A percentile compares a stretch with the other conserved stretches of the same genome.
These are phyloP conservation scores for Ploettnerulaceae sp. DNA, from an alignment of 2,329 filamentous ascomycete species.

Conservation along the genomic window DNA sequence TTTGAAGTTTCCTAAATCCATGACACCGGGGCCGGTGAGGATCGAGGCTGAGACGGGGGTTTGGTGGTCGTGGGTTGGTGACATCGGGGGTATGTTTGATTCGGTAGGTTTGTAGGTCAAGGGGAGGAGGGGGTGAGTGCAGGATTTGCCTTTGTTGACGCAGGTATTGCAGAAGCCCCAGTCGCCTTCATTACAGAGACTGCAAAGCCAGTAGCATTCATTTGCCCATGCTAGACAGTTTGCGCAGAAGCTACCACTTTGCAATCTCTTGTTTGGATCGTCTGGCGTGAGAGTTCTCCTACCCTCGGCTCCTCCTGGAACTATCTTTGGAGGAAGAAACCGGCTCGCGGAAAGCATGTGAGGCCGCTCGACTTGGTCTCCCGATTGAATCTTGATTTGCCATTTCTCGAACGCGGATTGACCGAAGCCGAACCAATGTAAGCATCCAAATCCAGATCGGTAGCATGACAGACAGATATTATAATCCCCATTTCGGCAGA, in stretches of 20 bases:
- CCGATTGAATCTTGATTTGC: slow-evolving; percentile 44
- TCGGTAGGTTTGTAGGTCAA: slow-evolving; percentile 54
- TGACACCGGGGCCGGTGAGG: slow-evolving; percentile 43
- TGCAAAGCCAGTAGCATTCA: slow-evolving; percentile 85
- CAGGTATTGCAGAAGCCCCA: slow-evolving; percentile 93
- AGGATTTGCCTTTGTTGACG: slow-evolving; percentile 75
- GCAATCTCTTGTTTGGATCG: slow-evolving; percentile 61
- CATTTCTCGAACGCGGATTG: slow-evolving; percentile 64
- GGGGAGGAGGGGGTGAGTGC: slow-evolving; percentile 76
- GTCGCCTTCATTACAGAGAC: slow-evolving; percentile 81
- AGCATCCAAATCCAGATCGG: slow-evolving; percentile 68
- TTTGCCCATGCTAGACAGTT: slow-evolving; percentile 70
- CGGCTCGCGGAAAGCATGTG: slow-evolving; percentile 56
- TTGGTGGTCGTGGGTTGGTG: slow-evolving; percentile 40
- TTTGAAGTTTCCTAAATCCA: slow-evolving; percentile 50
- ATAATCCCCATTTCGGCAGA: slow-evolving; percentile 66
- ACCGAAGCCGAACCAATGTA: slow-evolving; percentile 86
- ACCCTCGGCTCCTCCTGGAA: slow-evolving; percentile 49
- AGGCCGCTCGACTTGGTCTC: slow-evolving; percentile 40
- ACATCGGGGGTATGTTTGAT: slow-evolving; percentile 36
- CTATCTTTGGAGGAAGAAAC: slow-evolving; percentile 47
- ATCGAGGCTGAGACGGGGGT: slow-evolving; percentile 43
- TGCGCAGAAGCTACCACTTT: slow-evolving; percentile 81
- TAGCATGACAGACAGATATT: slow-evolving; percentile 82
- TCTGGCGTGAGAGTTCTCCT: slow-evolving; percentile 57